phyloP scores from a whole-genome alignment of 2,329 filamentous ascomycete genomes.

The Alternaria alternata region DNA sequence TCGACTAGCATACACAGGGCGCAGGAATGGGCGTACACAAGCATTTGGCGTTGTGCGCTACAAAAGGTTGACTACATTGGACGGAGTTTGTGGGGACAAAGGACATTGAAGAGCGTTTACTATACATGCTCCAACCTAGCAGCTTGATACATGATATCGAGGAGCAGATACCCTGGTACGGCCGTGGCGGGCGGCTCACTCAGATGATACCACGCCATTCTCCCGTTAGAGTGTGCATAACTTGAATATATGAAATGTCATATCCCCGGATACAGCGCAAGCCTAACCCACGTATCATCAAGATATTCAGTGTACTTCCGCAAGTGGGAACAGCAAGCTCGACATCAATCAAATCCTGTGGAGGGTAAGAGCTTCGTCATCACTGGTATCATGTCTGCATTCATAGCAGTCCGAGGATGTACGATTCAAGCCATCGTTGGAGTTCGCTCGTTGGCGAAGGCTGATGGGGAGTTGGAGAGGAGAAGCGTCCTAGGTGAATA shows the following conservation, averaged over 20 bases:
- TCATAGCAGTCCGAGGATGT: neutral
- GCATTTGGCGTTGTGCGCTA: neutral
- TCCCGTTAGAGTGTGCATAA: neutral
- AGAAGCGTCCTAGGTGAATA: neutral
- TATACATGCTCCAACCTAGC: neutral
- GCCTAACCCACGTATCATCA: no score
- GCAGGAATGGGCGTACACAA: constrained; percentile 2
- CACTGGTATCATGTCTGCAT: neutral
- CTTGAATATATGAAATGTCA: neutral
- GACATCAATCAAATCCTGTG: neutral
- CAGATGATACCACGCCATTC: neutral
- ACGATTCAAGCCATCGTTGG: neutral
- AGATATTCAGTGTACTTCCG: no score
- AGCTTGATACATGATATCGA: neutral
- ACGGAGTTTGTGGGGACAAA: neutral
- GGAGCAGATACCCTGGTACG: neutral
- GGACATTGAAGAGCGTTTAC: neutral
- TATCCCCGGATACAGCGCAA: neutral
- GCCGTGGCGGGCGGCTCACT: neutral
- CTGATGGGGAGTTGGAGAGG: neutral
- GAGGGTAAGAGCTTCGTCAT: neutral
- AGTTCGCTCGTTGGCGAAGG: neutral
- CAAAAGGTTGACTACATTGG: constrained; percentile 2
- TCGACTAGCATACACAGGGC: constrained; percentile 11
- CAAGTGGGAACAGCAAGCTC: neutral